These are phyloP conservation scores for Chalaropsis thielavioides DNA, from an alignment of 2,329 filamentous ascomycete genomes.

Conservation along the genomic window DNA sequence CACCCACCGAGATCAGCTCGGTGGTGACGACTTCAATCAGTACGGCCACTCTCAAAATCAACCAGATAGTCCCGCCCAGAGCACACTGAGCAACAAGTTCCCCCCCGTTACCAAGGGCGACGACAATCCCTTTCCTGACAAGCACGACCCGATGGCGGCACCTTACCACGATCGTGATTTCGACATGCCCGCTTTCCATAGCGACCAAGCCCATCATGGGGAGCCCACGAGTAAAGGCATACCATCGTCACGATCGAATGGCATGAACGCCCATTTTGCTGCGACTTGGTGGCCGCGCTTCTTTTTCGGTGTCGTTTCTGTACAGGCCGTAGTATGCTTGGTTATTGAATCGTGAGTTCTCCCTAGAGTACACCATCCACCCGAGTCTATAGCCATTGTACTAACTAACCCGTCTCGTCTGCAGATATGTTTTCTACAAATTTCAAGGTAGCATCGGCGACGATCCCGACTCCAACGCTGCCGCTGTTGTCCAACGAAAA, in stretches of 20 bases:
- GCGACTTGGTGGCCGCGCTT: constrained; percentile 77
- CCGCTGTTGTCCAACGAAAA: constrained; percentile 35
- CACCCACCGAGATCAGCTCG: constrained; percentile 18
- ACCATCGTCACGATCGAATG: constrained; percentile 7
- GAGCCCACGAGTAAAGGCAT: neutral
- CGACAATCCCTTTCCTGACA: constrained; percentile 13
- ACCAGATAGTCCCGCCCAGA: constrained; percentile 17
- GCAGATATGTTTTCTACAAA: constrained; percentile 74
- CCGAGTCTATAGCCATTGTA: neutral
- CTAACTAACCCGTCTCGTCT: neutral
- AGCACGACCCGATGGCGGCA: constrained; percentile 9
- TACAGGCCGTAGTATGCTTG: constrained; percentile 69
- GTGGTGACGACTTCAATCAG: constrained; percentile 18
- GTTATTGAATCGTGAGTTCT: constrained; percentile 67
- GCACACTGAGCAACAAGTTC: constrained; percentile 13
- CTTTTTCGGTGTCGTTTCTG: constrained; percentile 58
- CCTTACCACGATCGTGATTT: constrained; percentile 11
- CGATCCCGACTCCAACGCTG: constrained; percentile 25
- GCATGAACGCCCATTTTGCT: constrained; percentile 49
- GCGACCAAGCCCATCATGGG: constrained; percentile 3
- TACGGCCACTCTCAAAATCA: constrained; percentile 16
- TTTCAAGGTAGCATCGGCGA: constrained; percentile 54
- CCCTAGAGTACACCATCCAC: neutral
- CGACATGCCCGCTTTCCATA: constrained; percentile 12
- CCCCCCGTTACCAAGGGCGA: constrained; percentile 8